Evolutionary conservation across 345 rosid genomes (phyloP).

Genomic region (Orychophragmus violaceus): DNA sequence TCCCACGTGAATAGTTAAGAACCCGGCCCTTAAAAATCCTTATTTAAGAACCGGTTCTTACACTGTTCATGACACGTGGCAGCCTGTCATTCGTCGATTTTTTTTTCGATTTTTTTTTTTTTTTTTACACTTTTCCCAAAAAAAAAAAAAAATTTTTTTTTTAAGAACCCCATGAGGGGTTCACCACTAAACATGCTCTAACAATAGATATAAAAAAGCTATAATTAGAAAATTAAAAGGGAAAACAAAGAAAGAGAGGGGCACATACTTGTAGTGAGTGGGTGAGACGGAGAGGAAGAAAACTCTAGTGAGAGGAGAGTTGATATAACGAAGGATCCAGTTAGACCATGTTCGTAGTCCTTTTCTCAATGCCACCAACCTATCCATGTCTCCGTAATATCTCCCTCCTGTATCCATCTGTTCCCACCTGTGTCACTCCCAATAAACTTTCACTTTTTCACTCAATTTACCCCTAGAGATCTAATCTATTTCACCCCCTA

Average conservation of each 20-base stretch:
- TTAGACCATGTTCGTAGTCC: slow-evolving; percentile 79
- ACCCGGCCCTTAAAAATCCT: no score
- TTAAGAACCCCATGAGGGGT: no score
- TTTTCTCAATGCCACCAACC: slow-evolving; percentile 67
- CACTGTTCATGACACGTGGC: no score
- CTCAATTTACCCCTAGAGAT: not conserved
- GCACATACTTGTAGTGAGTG: slow-evolving; percentile 45
- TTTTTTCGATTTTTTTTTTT: no score
- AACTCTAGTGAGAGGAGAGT: slow-evolving; percentile 47
- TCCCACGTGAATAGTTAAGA: no score
- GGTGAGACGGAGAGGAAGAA: slow-evolving; percentile 89
- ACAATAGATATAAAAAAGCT: not conserved
- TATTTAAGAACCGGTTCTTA: no score
- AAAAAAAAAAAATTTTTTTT: no score
- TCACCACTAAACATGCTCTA: no score
- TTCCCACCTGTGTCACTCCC: slow-evolving; percentile 72
- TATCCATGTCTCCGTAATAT: slow-evolving; percentile 79
- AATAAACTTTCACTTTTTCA: not conserved
- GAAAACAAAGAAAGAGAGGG: not conserved
- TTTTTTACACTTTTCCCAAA: no score
- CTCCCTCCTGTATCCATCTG: slow-evolving; percentile 69
- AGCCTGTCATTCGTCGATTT: no score
- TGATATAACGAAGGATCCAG: slow-evolving; percentile 63
- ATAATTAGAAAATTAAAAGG: no score
- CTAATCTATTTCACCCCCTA: not conserved